phyloP scores from a whole-genome alignment of 2,329 filamentous ascomycete species.

The Apiospora koreana region DNA sequence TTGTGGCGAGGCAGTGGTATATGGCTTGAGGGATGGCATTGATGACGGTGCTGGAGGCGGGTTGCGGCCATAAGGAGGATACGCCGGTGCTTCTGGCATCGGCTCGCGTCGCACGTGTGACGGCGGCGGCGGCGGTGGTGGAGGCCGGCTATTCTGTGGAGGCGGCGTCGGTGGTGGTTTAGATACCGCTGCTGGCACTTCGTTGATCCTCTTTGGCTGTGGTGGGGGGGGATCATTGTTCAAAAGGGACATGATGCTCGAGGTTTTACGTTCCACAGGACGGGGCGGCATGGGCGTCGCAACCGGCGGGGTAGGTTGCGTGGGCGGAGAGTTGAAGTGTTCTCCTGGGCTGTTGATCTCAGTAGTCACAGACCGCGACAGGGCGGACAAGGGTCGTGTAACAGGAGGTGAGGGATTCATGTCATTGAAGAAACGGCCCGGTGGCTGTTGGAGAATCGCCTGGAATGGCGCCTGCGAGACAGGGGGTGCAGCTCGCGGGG shows the following conservation, averaged over 20 bases:
- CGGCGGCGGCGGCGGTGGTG: conserved; percentile 41
- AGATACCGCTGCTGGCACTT: conserved; percentile 41
- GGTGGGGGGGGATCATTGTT: conserved; percentile 59
- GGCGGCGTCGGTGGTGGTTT: conserved; percentile 54
- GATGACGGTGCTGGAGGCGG: conserved; percentile 40
- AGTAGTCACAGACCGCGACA: conserved; percentile 32
- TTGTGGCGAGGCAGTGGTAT: conserved; percentile 52
- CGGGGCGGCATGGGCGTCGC: conserved; percentile 42
- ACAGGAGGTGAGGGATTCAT: conserved; percentile 41
- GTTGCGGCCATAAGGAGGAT: conserved; percentile 47
- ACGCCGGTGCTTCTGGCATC: conserved; percentile 41
- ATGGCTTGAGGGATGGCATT: conserved; percentile 58
- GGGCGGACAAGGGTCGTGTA: conserved; percentile 34
- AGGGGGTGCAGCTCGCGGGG: conserved; percentile 39
- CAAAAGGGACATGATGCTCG: conserved; percentile 63
- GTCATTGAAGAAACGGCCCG: conserved; percentile 44
- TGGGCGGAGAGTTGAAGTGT: conserved; percentile 34
- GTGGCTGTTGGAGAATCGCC: conserved; percentile 41
- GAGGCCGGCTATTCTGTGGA: conserved; percentile 42
- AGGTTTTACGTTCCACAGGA: conserved; percentile 58
- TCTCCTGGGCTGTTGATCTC: conserved; percentile 30
- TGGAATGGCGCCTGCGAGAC: conserved; percentile 31
- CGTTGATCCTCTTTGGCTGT: conserved; percentile 48
- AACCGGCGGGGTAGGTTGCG: conserved; percentile 39
- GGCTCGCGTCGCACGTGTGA: conserved; percentile 49